These are phyloP conservation scores for Luffa aegyptiaca DNA, from an alignment of 306 rosid genomes.

Conservation along the genomic window DNA sequence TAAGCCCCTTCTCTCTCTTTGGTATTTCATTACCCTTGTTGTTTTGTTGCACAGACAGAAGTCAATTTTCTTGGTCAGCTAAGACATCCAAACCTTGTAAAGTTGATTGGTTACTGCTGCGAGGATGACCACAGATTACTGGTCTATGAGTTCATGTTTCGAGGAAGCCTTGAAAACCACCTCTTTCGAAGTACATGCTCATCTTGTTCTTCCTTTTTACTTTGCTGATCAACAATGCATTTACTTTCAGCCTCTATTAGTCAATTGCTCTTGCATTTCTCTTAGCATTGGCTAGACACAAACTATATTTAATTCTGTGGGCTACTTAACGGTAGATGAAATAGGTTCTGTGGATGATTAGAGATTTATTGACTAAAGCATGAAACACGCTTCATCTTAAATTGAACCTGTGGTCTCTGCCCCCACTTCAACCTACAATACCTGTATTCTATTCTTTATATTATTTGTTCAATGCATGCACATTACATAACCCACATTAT, in stretches of 20 bases:
- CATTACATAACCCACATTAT: not conserved
- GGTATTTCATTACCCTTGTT: not conserved
- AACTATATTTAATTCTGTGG: not conserved
- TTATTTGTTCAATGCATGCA: not conserved
- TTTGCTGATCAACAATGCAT: not conserved
- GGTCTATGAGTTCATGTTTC: slow-evolving; percentile 94
- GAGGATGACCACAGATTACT: slow-evolving; percentile 97
- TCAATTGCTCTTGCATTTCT: slow-evolving; percentile 2
- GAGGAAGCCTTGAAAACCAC: slow-evolving; percentile 97
- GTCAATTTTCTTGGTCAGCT: slow-evolving; percentile 97
- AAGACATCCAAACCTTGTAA: slow-evolving; percentile 92
- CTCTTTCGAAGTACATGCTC: slow-evolving; percentile 71
- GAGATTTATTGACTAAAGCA: not conserved
- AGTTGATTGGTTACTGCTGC: slow-evolving; percentile 95
- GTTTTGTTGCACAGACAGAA: slow-evolving; percentile 60
- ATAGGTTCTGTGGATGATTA: not conserved
- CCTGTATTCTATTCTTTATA: not conserved
- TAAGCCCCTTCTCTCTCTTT: not conserved
- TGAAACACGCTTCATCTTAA: not conserved
- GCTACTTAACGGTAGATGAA: not conserved
- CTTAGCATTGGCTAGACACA: not conserved
- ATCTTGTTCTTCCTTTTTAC: not conserved
- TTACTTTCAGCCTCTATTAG: not conserved
- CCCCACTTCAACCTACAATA: not conserved
- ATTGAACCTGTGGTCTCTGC: not conserved